Conservation (phyloP, 805 yeast species). For the Saccharomycopsis babjevae region DNA sequence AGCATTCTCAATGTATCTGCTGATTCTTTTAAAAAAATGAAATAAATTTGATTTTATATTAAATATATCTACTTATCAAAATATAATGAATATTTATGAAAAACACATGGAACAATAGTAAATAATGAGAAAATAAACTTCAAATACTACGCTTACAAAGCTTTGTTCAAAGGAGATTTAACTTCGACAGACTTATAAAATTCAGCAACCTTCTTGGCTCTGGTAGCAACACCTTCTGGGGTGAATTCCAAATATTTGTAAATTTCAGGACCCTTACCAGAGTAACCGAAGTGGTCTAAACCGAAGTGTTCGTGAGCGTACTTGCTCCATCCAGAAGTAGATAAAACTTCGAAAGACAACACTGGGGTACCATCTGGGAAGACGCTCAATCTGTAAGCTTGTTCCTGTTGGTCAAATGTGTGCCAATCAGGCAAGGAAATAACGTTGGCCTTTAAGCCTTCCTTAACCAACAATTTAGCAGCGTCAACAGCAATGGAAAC, state of each 20-base stretch:
- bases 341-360: conserved; percentile 86
- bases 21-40: background rate
- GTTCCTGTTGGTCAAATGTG: conserved; percentile 78
- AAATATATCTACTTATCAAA: background rate
- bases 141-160: conserved; percentile 39
- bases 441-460: conserved; percentile 67
- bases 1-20: no score
- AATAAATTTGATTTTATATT: background rate
- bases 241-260: conserved; percentile 85
- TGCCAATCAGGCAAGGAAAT: conserved; percentile 90
- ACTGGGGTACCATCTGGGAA: conserved; percentile 94
- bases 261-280: conserved; percentile 78
- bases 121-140: background rate
- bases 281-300: conserved; percentile 91
- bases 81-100: background rate
- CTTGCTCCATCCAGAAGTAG: conserved; percentile 86
- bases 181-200: conserved; percentile 73
- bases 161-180: conserved; percentile 68
- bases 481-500: conserved; percentile 76
- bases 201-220: conserved; percentile 68
- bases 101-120: background rate
- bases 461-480: conserved; percentile 54
- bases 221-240: conserved; percentile 82
- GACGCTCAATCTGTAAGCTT: conserved; percentile 72
- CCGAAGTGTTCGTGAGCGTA: conserved; percentile 97